Evolutionary conservation across 2,329 filamentous ascomycete species (phyloP), one percentile per base, ranked within the genome.

Genomic region (Colletotrichum tabaci): DNA sequence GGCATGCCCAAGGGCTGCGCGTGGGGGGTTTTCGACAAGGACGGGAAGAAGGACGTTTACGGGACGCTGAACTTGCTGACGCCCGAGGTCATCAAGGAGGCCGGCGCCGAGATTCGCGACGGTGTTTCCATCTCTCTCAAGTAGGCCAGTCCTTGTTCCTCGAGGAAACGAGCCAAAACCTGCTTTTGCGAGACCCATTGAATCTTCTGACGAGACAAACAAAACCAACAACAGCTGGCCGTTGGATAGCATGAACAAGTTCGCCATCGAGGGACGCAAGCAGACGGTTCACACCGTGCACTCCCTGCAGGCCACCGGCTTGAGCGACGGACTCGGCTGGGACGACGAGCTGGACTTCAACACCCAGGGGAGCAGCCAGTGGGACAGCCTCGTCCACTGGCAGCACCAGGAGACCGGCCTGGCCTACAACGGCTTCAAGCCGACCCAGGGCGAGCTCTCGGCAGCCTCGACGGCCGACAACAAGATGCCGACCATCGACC

Each of bases 11-110:
- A 85, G 60, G 84, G 86, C 12, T 88, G 85, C 65, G 84, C 84
- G 5, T 89, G 87, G 87, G 87, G 87, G 2, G 12, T 88, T 4
- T 88, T 87, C 66, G 86, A 87, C 77, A 83, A 83, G 62, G 81
- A 85, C 64, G 85, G 84, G 16, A 78, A 84, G 61, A 87, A 86
- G 55, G 87, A 89, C 56, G 73, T 84, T 23, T 76, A 86, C 8
- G 87, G 87, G 4, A 88, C 86, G 0, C 77, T 89, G 35, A 89
- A 90, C 75, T 81, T 88, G 8, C 78, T 89, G 3, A 89, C 86
- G 0, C 82, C 84, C 0, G 77, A 82, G 0, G 82, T 87, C 4
- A 79, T 86, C 4, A 80, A 80, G 23, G 81, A 77, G 3, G 85
- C 85, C 0, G 80, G 79, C 4, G 76, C 77, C 3, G 85, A 88